phyloP scores from a whole-genome alignment of 2,329 filamentous ascomycete genomes.

The Pestalotiopsis sp. region DNA sequence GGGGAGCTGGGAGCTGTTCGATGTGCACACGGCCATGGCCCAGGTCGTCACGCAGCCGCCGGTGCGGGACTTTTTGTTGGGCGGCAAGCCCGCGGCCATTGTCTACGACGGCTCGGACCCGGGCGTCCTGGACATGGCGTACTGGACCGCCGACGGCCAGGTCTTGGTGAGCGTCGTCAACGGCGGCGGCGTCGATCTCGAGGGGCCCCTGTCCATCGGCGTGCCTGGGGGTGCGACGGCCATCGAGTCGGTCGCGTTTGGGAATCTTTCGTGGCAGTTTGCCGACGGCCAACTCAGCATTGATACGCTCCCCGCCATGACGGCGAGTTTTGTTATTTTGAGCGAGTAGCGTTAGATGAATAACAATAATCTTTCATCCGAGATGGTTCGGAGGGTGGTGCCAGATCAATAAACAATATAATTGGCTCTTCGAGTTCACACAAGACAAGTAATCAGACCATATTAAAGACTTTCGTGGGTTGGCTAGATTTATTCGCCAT shows the following conservation, averaged over 20 bases:
- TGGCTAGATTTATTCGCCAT: constrained; percentile 11
- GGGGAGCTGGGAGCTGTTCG: constrained; percentile 34
- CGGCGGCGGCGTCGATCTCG: constrained; percentile 21
- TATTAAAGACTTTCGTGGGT: no score
- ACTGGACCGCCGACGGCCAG: constrained; percentile 30
- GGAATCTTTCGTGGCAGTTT: constrained; percentile 25
- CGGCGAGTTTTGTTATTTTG: constrained; percentile 33
- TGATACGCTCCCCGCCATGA: constrained; percentile 30
- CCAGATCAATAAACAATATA: no score
- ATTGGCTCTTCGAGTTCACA: no score
- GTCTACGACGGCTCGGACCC: neutral
- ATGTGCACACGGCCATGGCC: constrained; percentile 39
- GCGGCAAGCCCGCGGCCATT: constrained; percentile 22
- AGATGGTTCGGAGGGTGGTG: no score
- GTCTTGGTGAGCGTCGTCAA: constrained; percentile 40
- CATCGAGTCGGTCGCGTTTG: constrained; percentile 23
- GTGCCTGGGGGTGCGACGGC: constrained; percentile 19
- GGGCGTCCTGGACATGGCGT: constrained; percentile 33
- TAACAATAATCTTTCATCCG: no score
- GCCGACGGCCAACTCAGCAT: constrained; percentile 22
- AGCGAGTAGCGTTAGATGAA: constrained; percentile 11
- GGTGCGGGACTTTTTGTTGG: constrained; percentile 40
- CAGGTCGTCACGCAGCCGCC: constrained; percentile 35
- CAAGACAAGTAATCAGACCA: no score
- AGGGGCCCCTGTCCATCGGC: constrained; percentile 14